These are phyloP conservation scores for Exophiala dermatitidis DNA, from an alignment of 2,329 filamentous ascomycete species.

Conservation along the genomic window DNA sequence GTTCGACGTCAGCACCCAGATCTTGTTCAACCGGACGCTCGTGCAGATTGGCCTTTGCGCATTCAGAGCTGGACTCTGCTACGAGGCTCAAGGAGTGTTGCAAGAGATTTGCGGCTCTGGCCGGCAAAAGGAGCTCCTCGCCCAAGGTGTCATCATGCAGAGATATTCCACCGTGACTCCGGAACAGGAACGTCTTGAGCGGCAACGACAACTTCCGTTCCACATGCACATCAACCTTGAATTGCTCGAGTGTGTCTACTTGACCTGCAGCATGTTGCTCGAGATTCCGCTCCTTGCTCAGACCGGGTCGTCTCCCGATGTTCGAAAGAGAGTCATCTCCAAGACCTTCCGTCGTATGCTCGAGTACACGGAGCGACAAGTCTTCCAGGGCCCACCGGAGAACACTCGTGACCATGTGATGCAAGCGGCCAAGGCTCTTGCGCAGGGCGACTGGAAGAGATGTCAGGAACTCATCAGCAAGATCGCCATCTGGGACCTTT, in stretches of 20 bases:
- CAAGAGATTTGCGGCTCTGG: slow-evolving; percentile 98
- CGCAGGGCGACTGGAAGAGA: slow-evolving; percentile 98
- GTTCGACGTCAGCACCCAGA: slow-evolving; percentile 95
- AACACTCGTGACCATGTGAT: slow-evolving; percentile 99
- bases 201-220: slow-evolving; percentile 95
- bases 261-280: slow-evolving; percentile 98
- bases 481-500: slow-evolving; percentile 99
- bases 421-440: slow-evolving; percentile 95
- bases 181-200: slow-evolving; percentile 94
- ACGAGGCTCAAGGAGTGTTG: slow-evolving; percentile 93
- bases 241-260: slow-evolving; percentile 93
- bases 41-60: slow-evolving; percentile 97
- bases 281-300: slow-evolving; percentile 96
- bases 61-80: slow-evolving; percentile 93
- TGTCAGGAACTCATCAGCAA: slow-evolving; percentile 85
- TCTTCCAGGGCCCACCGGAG: slow-evolving; percentile 96
- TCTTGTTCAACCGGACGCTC: slow-evolving; percentile 95
- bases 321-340: slow-evolving; percentile 96
- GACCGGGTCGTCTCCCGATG: slow-evolving; percentile 89
- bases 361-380: slow-evolving; percentile 98
- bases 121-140: slow-evolving; percentile 93
- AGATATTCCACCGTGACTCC: slow-evolving; percentile 92
- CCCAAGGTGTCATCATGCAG: slow-evolving; percentile 97
- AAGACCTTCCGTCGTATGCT: slow-evolving; percentile 99
- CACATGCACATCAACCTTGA: slow-evolving; percentile 99